phyloP scores from a whole-genome alignment of 129 eudicot genomes.

The Kitagawia praeruptora region DNA sequence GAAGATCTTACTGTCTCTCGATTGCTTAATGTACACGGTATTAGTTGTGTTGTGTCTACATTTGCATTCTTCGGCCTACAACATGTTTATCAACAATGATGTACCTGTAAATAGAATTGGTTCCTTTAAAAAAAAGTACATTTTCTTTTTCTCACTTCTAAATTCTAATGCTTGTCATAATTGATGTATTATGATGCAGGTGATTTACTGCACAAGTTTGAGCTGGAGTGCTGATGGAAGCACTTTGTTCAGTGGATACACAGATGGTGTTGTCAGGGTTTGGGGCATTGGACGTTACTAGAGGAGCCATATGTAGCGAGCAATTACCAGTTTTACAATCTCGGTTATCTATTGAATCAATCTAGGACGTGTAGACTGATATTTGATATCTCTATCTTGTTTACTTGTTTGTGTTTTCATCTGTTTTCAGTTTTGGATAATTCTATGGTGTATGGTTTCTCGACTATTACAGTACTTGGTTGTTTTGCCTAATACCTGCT shows the following conservation, averaged over 20 bases:
- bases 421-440: background rate
- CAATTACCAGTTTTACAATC: background rate
- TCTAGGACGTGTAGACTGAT: background rate
- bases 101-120: background rate
- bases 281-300: constrained; percentile 8
- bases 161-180: background rate
- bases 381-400: background rate
- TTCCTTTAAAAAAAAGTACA: background rate
- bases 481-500: background rate
- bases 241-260: constrained; percentile 10
- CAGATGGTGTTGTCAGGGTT: constrained; percentile 11
- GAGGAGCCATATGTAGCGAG: background rate
- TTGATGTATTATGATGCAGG: background rate
- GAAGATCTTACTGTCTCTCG: too few relatives aligned
- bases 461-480: background rate
- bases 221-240: constrained; percentile 12
- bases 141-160: background rate
- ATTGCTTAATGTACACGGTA: too few relatives aligned
- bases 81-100: background rate
- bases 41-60: background rate
- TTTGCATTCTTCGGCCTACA: background rate
- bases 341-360: background rate
- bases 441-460: background rate
- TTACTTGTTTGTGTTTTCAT: background rate
- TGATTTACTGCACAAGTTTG: constrained; percentile 7